A percentile compares a stretch with the other conserved stretches of the same genome.
Evolutionary conservation across 78 protist species (phyloP).

Genomic region (Chrysochromulina tobinii): DNA sequence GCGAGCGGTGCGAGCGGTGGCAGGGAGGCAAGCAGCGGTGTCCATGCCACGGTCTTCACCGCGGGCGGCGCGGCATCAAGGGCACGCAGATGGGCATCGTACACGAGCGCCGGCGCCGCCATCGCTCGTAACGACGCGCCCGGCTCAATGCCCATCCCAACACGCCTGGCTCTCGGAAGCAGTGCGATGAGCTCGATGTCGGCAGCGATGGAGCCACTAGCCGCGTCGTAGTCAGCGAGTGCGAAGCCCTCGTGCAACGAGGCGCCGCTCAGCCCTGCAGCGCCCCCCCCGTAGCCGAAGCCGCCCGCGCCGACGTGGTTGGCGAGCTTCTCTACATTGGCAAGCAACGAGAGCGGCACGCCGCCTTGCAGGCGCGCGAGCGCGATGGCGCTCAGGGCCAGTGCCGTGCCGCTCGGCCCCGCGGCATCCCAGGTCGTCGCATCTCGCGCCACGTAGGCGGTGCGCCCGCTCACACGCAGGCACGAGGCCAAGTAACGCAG

Average conservation of each 20-base stretch:
- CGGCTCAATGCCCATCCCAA: neutral
- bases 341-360: neutral
- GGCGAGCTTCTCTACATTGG: neutral
- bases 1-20: neutral
- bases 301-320: neutral
- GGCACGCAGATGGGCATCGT: neutral
- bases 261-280: neutral
- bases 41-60: neutral
- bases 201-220: neutral
- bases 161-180: too few species aligned
- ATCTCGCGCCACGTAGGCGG: neutral
- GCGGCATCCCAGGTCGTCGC: neutral
- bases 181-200: neutral
- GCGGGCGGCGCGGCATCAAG: neutral
- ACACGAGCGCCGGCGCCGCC: neutral
- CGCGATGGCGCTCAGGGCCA: slow-evolving; percentile 3
- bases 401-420: neutral
- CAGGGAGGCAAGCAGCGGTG: neutral
- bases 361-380: neutral
- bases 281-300: neutral
- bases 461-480: neutral
- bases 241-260: neutral
- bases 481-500: neutral
- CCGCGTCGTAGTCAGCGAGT: slow-evolving; percentile 3
- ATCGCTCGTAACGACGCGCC: neutral